Evolutionary conservation across 345 rosid species (phyloP).

Genomic region (Bruguiera gymnorhiza): DNA sequence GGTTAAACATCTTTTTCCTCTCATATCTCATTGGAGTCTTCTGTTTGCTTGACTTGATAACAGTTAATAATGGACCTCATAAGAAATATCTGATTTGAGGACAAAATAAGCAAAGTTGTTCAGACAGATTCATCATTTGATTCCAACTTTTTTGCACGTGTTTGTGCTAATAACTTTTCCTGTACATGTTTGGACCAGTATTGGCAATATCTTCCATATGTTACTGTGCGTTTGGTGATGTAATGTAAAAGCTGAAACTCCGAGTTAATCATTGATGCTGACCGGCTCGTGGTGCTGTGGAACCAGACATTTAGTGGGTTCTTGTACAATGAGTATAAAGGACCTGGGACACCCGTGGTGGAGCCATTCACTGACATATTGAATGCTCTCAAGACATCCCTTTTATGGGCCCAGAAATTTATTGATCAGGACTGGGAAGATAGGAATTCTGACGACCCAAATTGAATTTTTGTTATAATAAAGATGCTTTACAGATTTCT

Average conservation of each 20-base stretch:
- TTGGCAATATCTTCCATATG: conserved; percentile 12
- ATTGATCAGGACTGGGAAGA: conserved; percentile 41
- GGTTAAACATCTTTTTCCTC: conserved; percentile 8
- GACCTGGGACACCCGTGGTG: conserved; percentile 43
- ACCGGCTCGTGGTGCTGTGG: conserved; percentile 12
- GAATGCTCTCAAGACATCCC: conserved; percentile 30
- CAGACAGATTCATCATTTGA: conserved; percentile 30
- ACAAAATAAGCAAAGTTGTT: conserved; percentile 18
- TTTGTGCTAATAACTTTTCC: not conserved
- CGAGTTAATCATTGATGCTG: conserved; percentile 3
- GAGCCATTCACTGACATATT: conserved; percentile 46
- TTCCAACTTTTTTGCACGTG: conserved; percentile 31
- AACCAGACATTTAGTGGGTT: conserved; percentile 39
- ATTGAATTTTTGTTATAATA: conserved; percentile 12
- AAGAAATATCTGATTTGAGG: conserved; percentile 30
- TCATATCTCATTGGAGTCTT: conserved; percentile 3
- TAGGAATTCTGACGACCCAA: conserved; percentile 28
- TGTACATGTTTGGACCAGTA: conserved; percentile 32
- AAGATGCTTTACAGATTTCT: not conserved
- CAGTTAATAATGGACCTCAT: conserved; percentile 37
- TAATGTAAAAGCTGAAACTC: conserved; percentile 1
- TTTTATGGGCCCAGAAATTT: conserved; percentile 41
- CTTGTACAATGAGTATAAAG: conserved; percentile 43
- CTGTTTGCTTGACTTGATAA: conserved; percentile 29
- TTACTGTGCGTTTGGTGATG: conserved; percentile 12